These are phyloP conservation scores for Pyrus pyrifolia DNA, from an alignment of 306 rosid species.

Conservation along the genomic window DNA sequence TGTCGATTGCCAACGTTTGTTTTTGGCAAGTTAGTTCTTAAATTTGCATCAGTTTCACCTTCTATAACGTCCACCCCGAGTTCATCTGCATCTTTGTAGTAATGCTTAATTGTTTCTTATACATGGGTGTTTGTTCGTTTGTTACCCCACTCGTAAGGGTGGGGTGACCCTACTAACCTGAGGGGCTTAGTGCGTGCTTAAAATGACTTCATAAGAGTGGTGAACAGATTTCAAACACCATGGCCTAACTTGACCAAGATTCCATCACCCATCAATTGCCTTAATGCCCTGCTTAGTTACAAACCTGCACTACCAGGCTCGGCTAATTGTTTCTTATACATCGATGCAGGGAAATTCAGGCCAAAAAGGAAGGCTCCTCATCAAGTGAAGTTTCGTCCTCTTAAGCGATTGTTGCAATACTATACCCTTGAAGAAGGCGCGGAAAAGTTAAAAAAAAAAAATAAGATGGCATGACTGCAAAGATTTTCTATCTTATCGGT, in stretches of 20 bases:
- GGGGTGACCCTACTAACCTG: too few species aligned
- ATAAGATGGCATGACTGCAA: neutral
- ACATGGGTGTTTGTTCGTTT: too few species aligned
- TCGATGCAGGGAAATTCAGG: conserved; percentile 40
- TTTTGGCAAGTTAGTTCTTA: neutral
- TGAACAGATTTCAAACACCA: too few species aligned
- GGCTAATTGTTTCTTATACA: neutral
- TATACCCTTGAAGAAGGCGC: conserved; percentile 47
- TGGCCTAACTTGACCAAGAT: too few species aligned
- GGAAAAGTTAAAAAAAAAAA: conserved; percentile 30
- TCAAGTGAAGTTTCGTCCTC: conserved; percentile 28
- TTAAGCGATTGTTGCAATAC: conserved; percentile 43
- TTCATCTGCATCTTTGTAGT: neutral
- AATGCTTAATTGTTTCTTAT: conserved; percentile 1
- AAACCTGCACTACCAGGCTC: too few species aligned
- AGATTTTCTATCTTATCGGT: neutral
- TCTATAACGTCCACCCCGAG: neutral
- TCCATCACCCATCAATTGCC: too few species aligned
- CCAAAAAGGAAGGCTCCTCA: conserved; percentile 33
- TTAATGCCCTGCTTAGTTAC: too few species aligned
- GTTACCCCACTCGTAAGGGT: too few species aligned
- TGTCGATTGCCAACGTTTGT: neutral
- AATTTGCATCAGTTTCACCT: neutral
- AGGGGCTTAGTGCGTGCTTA: too few species aligned
- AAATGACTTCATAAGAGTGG: too few species aligned